These are phyloP conservation scores for Paramecium pentaurelia DNA, from an alignment of 73 alveolate species.

Conservation along the genomic window DNA sequence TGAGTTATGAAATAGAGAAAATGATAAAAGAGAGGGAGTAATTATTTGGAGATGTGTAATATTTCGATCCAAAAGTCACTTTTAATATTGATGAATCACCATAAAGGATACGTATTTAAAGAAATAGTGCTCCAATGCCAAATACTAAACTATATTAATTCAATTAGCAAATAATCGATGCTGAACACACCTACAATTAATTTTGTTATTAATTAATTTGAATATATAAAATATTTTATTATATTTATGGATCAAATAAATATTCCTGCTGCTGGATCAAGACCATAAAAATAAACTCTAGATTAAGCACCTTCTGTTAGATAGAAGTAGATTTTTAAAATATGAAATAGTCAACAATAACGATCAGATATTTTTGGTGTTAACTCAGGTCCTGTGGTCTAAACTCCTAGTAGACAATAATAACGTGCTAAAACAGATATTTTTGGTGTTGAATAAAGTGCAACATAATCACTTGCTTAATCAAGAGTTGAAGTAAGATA, in stretches of 20 bases:
- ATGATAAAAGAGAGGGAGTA: not conserved
- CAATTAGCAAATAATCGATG: not conserved
- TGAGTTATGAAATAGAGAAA: conserved; percentile 1
- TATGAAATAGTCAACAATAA: not conserved
- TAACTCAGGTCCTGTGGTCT: not conserved
- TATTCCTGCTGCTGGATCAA: conserved; percentile 48
- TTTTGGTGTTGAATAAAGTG: not conserved
- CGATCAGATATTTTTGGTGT: not conserved
- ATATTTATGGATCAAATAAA: not conserved
- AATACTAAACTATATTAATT: not conserved
- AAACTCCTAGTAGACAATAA: not conserved
- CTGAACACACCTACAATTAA: conserved; percentile 16
- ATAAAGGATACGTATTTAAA: not conserved
- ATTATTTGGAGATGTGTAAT: not conserved
- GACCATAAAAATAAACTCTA: not conserved
- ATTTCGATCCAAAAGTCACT: not conserved
- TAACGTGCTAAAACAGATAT: conserved; percentile 29
- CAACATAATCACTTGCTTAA: not conserved
- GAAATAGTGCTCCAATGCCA: not conserved
- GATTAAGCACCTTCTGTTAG: conserved; percentile 36
- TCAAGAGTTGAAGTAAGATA: not conserved
- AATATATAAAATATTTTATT: not conserved
- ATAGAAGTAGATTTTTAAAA: not conserved
- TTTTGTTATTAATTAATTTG: not conserved
- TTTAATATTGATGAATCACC: not conserved